Evolutionary conservation across 208 protist species (phyloP).

Genomic region (Acanthamoeba castellanii): DNA sequence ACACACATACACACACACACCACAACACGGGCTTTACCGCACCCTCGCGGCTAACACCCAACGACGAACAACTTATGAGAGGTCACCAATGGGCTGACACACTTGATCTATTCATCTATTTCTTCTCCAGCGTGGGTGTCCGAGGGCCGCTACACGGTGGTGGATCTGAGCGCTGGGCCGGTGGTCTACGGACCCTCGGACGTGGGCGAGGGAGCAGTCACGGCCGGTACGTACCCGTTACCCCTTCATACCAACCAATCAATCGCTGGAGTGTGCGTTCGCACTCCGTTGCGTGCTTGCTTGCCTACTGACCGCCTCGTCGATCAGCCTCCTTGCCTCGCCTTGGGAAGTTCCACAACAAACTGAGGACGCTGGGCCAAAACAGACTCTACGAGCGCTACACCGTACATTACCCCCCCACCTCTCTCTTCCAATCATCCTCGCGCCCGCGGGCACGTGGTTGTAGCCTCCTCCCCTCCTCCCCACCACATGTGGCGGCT

Average conservation of each 20-base stretch:
- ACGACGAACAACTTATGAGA: no score
- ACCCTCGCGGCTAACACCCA: neutral
- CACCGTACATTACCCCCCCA: neutral
- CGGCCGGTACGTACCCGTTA: neutral
- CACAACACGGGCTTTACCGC: no score
- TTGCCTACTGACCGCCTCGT: neutral
- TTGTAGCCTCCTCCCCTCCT: neutral
- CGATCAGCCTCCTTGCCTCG: neutral
- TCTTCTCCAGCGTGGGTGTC: conserved; percentile 1
- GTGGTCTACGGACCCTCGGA: neutral
- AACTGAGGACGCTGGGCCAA: neutral
- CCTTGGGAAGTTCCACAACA: neutral
- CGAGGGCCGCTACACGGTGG: neutral
- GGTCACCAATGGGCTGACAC: neutral
- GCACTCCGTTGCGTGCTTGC: neutral
- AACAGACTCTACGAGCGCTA: neutral
- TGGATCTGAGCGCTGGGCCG: conserved; percentile 44
- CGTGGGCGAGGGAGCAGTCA: conserved; percentile 34
- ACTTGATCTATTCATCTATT: no score
- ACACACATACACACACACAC: no score
- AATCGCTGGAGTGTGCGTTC: no score
- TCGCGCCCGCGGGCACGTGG: neutral
- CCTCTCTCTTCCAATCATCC: neutral
- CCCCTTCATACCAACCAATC: neutral
- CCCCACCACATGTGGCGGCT: neutral